Evolutionary conservation across 768 basidiomycete genomes (phyloP).

Genomic region (Podaxis sp.): DNA sequence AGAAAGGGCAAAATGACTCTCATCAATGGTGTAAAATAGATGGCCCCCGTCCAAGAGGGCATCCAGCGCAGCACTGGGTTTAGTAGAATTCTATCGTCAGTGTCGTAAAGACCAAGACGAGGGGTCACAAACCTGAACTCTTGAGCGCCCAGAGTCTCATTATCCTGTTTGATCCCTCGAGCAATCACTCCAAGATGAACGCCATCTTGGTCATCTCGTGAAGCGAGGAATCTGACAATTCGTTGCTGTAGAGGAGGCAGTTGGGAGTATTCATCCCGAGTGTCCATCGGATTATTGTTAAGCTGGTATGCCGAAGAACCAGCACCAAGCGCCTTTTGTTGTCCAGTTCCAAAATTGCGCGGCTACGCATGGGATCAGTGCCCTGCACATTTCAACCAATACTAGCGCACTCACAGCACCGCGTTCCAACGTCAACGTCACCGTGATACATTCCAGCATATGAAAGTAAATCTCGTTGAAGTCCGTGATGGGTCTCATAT

Average conservation of each 20-base stretch:
- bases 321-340: conserved; percentile 17
- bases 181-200: conserved; percentile 74
- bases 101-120: not conserved
- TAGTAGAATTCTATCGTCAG: not conserved
- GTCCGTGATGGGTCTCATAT: conserved; percentile 69
- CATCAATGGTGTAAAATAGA: conserved; percentile 79
- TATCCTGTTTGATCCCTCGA: conserved; percentile 48
- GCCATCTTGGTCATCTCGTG: conserved; percentile 59
- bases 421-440: conserved; percentile 63
- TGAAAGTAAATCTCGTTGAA: conserved; percentile 83
- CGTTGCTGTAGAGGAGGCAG: conserved; percentile 59
- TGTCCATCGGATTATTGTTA: conserved; percentile 25
- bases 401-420: conserved; percentile 51
- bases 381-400: not conserved
- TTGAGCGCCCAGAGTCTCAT: conserved; percentile 41
- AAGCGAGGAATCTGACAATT: conserved; percentile 63
- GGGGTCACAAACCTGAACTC: conserved; percentile 55
- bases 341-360: conserved; percentile 29
- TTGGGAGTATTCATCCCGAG: conserved; percentile 48
- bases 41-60: conserved; percentile 76
- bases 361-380: conserved; percentile 26
- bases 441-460: conserved; percentile 69
- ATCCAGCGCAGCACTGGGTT: conserved; percentile 67
- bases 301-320: conserved; percentile 43
- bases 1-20: conserved; percentile 73